Evolutionary conservation across 805 yeast genomes (phyloP).

Genomic region (Wickerhamiella hasegawae): DNA sequence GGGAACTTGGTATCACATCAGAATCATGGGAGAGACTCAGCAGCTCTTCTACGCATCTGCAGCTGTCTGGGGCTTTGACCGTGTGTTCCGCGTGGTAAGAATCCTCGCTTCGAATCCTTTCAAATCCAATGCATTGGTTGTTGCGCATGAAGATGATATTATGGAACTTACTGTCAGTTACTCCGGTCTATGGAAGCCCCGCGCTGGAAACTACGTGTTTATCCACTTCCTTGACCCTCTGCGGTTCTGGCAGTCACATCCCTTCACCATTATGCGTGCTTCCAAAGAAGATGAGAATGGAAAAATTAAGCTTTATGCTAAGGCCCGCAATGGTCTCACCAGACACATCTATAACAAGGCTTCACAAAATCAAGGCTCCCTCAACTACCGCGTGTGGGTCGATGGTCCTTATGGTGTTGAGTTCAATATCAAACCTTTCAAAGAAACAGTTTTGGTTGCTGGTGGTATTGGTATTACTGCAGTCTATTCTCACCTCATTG

Average conservation of each 20-base stretch:
- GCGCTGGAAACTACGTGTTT: conserved; percentile 41
- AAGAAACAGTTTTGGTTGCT: conserved; percentile 28
- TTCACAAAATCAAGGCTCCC: conserved; percentile 15
- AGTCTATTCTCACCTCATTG: conserved; percentile 17
- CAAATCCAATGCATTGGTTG: conserved; percentile 1
- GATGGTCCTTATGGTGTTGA: conserved; percentile 44
- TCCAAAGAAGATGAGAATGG: conserved; percentile 10
- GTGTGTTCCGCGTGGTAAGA: conserved; percentile 38
- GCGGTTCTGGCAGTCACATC: conserved; percentile 55
- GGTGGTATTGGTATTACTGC: conserved; percentile 54
- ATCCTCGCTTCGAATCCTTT: conserved; percentile 19
- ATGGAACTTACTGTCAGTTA: conserved; percentile 15
- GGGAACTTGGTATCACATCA: conserved; percentile 40
- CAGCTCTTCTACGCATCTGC: conserved; percentile 14
- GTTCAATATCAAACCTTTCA: conserved; percentile 21
- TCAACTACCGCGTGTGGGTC: conserved; percentile 23
- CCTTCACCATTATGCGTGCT: conserved; percentile 34
- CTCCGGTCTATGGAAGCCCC: conserved; percentile 31
- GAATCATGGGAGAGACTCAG: conserved; percentile 7
- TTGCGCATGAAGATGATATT: conserved; percentile 21
- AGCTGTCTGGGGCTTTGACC: conserved; percentile 57
- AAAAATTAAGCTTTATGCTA: conserved; percentile 6
- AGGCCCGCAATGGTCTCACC: conserved; percentile 11
- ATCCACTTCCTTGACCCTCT: conserved; percentile 34
- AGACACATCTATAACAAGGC: conserved; percentile 4